Evolutionary conservation across 2,329 filamentous ascomycete genomes (phyloP), one percentile per base, ranked within the genome.

Genomic region (Curvularia lunata): DNA sequence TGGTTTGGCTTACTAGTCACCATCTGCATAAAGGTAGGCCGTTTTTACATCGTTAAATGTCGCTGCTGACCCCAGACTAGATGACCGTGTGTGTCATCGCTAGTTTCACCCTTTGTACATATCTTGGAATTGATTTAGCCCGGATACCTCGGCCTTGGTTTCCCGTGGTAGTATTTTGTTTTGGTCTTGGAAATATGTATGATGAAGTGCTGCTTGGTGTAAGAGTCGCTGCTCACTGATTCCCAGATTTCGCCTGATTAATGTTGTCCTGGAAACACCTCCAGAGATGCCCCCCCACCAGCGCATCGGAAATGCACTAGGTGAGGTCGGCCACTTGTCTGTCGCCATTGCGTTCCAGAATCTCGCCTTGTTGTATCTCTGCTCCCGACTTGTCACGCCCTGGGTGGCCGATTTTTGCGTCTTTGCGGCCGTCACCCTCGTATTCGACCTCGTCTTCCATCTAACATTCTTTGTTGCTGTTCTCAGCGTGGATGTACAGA

Each of bases 401-500:
- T 88, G 88, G 47, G 88, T 92, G 3, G 85, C 87, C 1, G 88
- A 88, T 0, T 92, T 93, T 67, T 93, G 91, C 75, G 85, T 84
- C 1, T 94, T 93, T 73, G 87, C 88, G 3, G 88, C 88, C 2
- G 85, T 93, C 50, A 91, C 90, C 1, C 85, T 91, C 13, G 77
- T 90, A 0, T 89, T 93, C 67, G 91, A 94, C 74, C 89, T 90
- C 61, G 87, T 92, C 68, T 92, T 90, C 68, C 82, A 92, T 21
- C 84, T 91, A 7, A 93, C 90, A 0, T 93, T 92, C 77, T 93
- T 94, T 69, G 81, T 92, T 3, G 86, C 90, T 1, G 89, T 94
- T 12, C 80, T 94, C 23, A 92, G 89, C 68, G 87, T 94, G 42
- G 91, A 94, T 72, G 89, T 94, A 9, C 85, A 88, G 21, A 84